A percentile compares a stretch with the other conserved stretches of the same genome.
Conservation (phyloP, 1,284 basidiomycete genomes). For the Cutaneotrichosporon cutaneum region DNA sequence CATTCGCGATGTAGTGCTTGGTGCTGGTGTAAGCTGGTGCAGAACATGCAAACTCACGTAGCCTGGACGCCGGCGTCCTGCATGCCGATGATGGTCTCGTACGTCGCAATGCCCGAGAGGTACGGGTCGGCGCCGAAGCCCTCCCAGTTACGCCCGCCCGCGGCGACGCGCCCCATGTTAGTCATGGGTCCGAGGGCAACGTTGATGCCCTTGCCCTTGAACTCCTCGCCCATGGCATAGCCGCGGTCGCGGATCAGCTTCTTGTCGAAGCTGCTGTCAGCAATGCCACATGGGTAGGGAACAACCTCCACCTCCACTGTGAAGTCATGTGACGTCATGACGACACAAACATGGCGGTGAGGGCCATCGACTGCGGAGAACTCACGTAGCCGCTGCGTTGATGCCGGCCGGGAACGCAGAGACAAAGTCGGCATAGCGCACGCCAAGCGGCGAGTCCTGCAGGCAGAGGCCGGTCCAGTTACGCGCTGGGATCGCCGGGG, state of each 20-base stretch:
- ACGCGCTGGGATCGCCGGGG: constrained; percentile 61
- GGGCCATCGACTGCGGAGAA: constrained; percentile 1
- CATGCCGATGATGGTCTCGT: constrained; percentile 71
- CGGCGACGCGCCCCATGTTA: constrained; percentile 61
- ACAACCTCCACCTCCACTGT: neutral
- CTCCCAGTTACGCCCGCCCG: constrained; percentile 79
- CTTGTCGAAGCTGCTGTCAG: constrained; percentile 60
- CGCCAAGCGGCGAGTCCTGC: constrained; percentile 58
- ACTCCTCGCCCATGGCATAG: constrained; percentile 71
- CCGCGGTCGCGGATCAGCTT: constrained; percentile 71
- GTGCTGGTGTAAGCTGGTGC: constrained; percentile 8
- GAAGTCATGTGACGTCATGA: neutral
- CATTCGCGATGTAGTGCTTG: constrained; percentile 35
- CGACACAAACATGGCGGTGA: neutral
- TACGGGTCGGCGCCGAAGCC: constrained; percentile 70
- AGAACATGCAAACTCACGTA: constrained; percentile 30
- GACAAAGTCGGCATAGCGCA: constrained; percentile 63
- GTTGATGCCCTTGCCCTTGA: constrained; percentile 75
- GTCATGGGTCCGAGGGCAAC: constrained; percentile 60
- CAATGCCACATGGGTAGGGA: neutral
- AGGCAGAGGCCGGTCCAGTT: constrained; percentile 70
- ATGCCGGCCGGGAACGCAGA: constrained; percentile 71
- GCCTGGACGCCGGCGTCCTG: constrained; percentile 68
- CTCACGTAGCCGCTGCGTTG: constrained; percentile 66
- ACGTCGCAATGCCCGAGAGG: constrained; percentile 65